phyloP scores from a whole-genome alignment of 805 yeast genomes.

The Blastobotrys attinorum region DNA sequence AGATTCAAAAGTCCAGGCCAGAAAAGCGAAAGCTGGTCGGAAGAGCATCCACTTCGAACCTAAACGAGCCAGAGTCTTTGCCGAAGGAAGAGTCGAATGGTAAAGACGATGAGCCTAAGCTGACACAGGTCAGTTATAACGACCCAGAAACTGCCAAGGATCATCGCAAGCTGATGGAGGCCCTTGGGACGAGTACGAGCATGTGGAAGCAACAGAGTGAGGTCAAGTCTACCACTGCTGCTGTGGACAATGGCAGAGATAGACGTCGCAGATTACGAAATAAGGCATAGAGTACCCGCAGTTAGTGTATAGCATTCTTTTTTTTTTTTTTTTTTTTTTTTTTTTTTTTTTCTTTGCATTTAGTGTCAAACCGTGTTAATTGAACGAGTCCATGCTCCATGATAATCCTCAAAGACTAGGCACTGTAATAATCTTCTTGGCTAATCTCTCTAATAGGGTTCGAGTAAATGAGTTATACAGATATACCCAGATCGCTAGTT shows the following conservation, averaged over 20 bases:
- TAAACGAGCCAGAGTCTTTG: background rate
- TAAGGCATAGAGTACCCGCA: background rate
- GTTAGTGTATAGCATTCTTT: no score
- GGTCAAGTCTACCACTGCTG: background rate
- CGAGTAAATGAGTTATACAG: no score
- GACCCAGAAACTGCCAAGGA: conserved; percentile 17
- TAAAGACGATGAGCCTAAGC: conserved; percentile 2
- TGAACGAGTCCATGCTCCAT: no score
- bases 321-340: no score
- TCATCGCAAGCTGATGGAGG: conserved; percentile 14
- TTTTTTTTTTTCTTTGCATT: no score
- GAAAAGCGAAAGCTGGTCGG: conserved; percentile 4
- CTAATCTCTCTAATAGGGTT: no score
- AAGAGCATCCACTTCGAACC: conserved; percentile 5
- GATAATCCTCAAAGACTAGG: no score
- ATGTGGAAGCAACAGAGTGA: background rate
- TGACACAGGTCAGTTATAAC: conserved; percentile 19
- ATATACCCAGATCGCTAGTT: no score
- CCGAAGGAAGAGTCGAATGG: background rate
- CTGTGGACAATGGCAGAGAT: background rate
- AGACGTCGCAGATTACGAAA: background rate
- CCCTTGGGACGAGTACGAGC: conserved; percentile 10
- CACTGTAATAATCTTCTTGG: no score
- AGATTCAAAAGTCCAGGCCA: background rate
- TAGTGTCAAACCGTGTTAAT: no score